phyloP scores from a whole-genome alignment of 805 yeast species.

The Starmerella stigmatis region DNA sequence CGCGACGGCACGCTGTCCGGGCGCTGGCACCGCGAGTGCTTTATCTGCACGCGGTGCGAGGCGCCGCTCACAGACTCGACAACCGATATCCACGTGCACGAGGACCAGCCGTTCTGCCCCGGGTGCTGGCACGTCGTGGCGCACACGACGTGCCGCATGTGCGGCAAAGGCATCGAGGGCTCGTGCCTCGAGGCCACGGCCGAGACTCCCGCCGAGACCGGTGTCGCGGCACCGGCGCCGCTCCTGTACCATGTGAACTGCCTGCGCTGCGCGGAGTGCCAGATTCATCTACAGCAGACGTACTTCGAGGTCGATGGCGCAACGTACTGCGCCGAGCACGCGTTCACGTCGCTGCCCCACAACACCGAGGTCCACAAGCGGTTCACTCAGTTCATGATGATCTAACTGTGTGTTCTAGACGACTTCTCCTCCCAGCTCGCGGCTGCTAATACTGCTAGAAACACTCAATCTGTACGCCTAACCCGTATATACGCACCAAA shows the following conservation, averaged over 20 bases:
- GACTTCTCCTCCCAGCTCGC: too few species aligned
- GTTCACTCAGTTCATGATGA: conserved; percentile 28
- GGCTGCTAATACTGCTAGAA: neutral
- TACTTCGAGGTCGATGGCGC: conserved; percentile 30
- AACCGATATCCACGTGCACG: conserved; percentile 47
- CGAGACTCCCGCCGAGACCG: conserved; percentile 30
- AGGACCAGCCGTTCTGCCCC: conserved; percentile 75
- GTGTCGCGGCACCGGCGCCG: too few species aligned
- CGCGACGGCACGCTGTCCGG: conserved; percentile 57
- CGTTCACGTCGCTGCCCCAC: conserved; percentile 23
- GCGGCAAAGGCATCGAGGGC: conserved; percentile 77
- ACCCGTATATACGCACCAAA: too few species aligned
- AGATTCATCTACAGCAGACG: conserved; percentile 25
- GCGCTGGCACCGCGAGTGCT: conserved; percentile 88
- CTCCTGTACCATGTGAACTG: conserved; percentile 72
- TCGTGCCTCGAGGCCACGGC: conserved; percentile 58
- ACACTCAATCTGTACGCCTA: too few species aligned
- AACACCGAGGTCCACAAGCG: conserved; percentile 25
- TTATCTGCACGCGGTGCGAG: conserved; percentile 59
- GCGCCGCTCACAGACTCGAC: conserved; percentile 22
- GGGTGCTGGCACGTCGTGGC: conserved; percentile 65
- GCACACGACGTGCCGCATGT: conserved; percentile 59
- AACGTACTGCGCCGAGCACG: conserved; percentile 32
- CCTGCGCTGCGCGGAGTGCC: conserved; percentile 57
- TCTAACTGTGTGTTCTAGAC: conserved; percentile 18